These are phyloP conservation scores for Ceratocystis cacaofunesta DNA, from an alignment of 2,329 filamentous ascomycete species.

Conservation along the genomic window DNA sequence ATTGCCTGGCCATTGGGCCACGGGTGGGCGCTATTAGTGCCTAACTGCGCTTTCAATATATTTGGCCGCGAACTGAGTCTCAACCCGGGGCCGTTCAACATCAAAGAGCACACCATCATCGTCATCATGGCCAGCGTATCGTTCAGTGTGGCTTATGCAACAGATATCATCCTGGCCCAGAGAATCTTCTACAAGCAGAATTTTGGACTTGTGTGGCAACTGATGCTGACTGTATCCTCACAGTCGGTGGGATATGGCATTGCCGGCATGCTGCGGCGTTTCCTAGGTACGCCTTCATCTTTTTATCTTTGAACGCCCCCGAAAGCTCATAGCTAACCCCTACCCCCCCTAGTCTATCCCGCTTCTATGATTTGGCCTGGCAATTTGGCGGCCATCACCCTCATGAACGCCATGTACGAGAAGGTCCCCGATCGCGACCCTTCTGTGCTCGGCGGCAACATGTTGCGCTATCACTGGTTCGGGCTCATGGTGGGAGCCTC, in stretches of 20 bases:
- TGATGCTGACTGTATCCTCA: constrained; percentile 51
- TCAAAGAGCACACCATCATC: constrained; percentile 55
- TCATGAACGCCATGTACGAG: constrained; percentile 63
- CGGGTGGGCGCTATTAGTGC: constrained; percentile 43
- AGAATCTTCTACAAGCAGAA: constrained; percentile 56
- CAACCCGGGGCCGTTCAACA: constrained; percentile 56
- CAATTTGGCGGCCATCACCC: constrained; percentile 48
- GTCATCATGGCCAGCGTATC: constrained; percentile 58
- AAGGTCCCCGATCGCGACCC: constrained; percentile 34
- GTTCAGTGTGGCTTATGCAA: constrained; percentile 56
- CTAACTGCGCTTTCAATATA: constrained; percentile 33
- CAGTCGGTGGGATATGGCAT: constrained; percentile 57
- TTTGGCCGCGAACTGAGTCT: constrained; percentile 42
- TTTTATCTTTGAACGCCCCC: background rate
- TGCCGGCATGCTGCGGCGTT: constrained; percentile 51
- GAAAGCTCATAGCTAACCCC: background rate
- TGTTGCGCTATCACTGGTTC: constrained; percentile 54
- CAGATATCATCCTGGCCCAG: constrained; percentile 59
- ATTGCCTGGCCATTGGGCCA: constrained; percentile 49
- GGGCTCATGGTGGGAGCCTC: constrained; percentile 39
- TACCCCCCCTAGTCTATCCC: constrained; percentile 34
- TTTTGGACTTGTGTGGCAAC: constrained; percentile 51
- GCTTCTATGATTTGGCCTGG: constrained; percentile 63
- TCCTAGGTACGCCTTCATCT: constrained; percentile 33
- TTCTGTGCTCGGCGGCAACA: constrained; percentile 44